These are phyloP conservation scores for Hypoxylon sp. DNA, from an alignment of 2,329 filamentous ascomycete species.

Conservation along the genomic window DNA sequence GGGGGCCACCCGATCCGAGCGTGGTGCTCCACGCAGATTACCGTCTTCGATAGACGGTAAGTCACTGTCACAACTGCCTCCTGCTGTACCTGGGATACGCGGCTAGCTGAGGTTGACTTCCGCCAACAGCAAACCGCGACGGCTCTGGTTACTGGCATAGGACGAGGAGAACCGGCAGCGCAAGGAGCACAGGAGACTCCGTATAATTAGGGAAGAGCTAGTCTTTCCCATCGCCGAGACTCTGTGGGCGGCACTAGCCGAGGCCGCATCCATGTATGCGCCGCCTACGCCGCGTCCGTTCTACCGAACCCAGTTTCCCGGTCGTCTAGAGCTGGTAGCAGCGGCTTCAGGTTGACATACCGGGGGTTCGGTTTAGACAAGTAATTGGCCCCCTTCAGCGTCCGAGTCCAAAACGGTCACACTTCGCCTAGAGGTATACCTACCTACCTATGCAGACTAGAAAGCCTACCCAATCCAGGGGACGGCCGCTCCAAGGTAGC, in stretches of 20 bases:
- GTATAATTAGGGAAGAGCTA: background rate
- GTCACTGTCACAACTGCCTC: background rate
- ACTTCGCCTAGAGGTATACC: too few species aligned
- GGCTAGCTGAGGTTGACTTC: background rate
- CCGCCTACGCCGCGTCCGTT: background rate
- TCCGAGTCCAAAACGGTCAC: background rate
- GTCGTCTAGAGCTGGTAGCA: background rate
- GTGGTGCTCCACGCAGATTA: background rate
- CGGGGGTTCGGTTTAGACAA: background rate
- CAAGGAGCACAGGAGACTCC: background rate
- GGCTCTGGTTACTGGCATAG: background rate
- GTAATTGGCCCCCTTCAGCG: background rate
- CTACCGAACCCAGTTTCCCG: background rate
- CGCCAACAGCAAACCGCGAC: background rate
- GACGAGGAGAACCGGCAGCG: background rate
- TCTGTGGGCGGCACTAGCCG: background rate
- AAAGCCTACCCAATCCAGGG: too few species aligned
- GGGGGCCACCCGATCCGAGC: background rate
- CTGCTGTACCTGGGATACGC: conserved; percentile 1
- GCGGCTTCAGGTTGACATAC: background rate
- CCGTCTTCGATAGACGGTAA: background rate
- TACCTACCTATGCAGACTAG: too few species aligned
- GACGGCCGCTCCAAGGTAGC: too few species aligned
- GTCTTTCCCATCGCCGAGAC: background rate
- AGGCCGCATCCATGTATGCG: background rate